Percentiles rank a stretch among this genome's conserved stretches.
Evolutionary conservation across 2,329 filamentous ascomycete species (phyloP).

Genomic region (Thelonectria discophora): DNA sequence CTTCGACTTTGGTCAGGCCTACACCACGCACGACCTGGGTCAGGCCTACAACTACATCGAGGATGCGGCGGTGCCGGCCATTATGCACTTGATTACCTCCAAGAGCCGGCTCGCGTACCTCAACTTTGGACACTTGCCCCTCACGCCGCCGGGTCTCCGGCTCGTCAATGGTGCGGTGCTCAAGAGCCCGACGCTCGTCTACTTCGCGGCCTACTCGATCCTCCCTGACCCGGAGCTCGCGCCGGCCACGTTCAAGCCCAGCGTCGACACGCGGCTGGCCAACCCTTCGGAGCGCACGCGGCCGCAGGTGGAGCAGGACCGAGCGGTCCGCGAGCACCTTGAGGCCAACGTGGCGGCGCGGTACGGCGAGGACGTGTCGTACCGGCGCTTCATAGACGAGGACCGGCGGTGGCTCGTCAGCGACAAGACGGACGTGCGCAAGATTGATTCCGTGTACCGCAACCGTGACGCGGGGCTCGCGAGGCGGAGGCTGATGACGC

Average conservation of each 20-base stretch:
- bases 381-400: constrained; percentile 45
- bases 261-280: constrained; percentile 37
- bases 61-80: constrained; percentile 46
- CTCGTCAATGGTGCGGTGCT: constrained; percentile 44
- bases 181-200: constrained; percentile 47
- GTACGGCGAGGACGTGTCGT: constrained; percentile 46
- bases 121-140: constrained; percentile 52
- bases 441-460: constrained; percentile 56
- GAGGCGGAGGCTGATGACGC: constrained; percentile 46
- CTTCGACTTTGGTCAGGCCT: constrained; percentile 57
- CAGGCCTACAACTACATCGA: constrained; percentile 59
- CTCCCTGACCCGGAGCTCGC: constrained; percentile 40
- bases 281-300: constrained; percentile 37
- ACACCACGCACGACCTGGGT: constrained; percentile 55
- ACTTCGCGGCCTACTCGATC: constrained; percentile 50
- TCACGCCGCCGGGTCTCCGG: constrained; percentile 42
- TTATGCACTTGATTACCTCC: constrained; percentile 47
- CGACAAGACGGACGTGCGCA: constrained; percentile 51
- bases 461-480: constrained; percentile 52
- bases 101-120: constrained; percentile 51
- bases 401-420: constrained; percentile 53
- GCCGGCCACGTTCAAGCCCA: constrained; percentile 43
- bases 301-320: constrained; percentile 41
- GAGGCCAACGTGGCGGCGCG: constrained; percentile 43
- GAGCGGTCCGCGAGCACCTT: constrained; percentile 44